Evolutionary conservation across 306 rosid species (phyloP), one percentile per base, ranked within the genome.

Genomic region (Neltuma alba): DNA sequence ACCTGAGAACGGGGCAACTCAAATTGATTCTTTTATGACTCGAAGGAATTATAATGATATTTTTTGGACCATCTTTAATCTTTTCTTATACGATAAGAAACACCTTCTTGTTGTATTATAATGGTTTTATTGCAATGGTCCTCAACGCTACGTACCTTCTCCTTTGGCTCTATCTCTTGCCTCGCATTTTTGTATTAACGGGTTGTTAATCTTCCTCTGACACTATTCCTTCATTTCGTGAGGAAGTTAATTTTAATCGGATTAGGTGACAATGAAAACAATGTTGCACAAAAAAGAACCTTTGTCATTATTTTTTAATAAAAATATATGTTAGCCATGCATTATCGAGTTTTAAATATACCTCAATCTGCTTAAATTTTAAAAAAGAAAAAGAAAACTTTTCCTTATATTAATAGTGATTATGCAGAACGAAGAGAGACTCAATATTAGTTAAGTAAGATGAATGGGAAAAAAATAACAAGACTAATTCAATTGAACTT

Each of bases 71-170:
- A 60, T 81, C 62, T 77, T 63, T 27, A 4, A 31, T 23, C 30
- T 10, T 58, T n/a, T 40, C 47, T 74, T 70, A 5, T 72, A 8
- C 15, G 44, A 34, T 42, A 78, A 38, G 62, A 60, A 77, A 42
- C 14, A 16, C 27, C 7, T 71, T 28, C 47, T 79, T 74, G 40
- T 71, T 76, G 82, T 68, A 33, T 67, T 33, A 42, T 61, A 69
- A 60, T 74, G 77, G 58, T 80, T 72, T 67, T 67, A 18, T 79
- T 40, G 21, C 62, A 15, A 30, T 55, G 80, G 33, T 82, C 82
- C 75, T 83, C 84, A 89, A 83, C 85, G 55, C 85, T 11, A 41
- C 86, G 82, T 37, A 89, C 89, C 94, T 85, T 89, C 90, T 88
- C 79, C 89, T 80, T 89, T 90, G 96, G 87, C 80, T 34, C 70